Evolutionary conservation across 768 basidiomycete genomes (phyloP), one percentile per base, ranked within the genome.

Genomic region (Nidularia sp.): DNA sequence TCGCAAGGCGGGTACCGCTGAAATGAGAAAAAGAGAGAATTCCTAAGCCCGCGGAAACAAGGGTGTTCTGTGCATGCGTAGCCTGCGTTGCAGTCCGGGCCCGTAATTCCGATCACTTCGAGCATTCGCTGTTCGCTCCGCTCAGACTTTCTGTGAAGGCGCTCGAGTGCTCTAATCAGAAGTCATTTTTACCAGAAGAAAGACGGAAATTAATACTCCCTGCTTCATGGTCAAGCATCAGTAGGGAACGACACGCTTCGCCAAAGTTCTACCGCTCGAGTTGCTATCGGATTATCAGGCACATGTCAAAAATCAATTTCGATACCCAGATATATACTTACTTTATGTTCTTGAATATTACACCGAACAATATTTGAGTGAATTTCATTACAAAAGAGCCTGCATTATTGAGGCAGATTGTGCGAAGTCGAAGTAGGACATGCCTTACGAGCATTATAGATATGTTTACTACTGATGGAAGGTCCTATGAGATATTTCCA

Each of bases 211-310:
- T 66, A 62, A 93, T 93, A 58, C 86, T 78, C 46, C 94, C 94
- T 5, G 83, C 63, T 97, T 92, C 85, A 95, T 94, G 2, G 91
- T 97, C 1, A 93, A 99, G 77, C 88, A 98, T 97, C 76, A 98
- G 94, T 47, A 98, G 76, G 69, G 98, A 94, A 57, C 88, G 87
- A 51, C 98, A 77, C 6, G 97, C 89, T 65, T 96, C 92, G 6
- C 98, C 92, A 0, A 95, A 76, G 68, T 96, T 95, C 85, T 18
- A 18, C 18, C 18, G 18, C 18, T 18, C 18, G 18, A 18, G 18
- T 18, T 18, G 18, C 18, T 18, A 18, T 18, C 18, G 18, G 18
- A 18, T 18, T 18, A 18, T 18, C 18, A 18, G 18, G 18, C 18
- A 18, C 18, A 18, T 18, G 18, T 18, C 18, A 18, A 18, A 18